Percentiles rank a stretch among this genome's conserved stretches.
Evolutionary conservation across 2,329 filamentous ascomycete genomes (phyloP).

Genomic region (Lecanicillium sp.): DNA sequence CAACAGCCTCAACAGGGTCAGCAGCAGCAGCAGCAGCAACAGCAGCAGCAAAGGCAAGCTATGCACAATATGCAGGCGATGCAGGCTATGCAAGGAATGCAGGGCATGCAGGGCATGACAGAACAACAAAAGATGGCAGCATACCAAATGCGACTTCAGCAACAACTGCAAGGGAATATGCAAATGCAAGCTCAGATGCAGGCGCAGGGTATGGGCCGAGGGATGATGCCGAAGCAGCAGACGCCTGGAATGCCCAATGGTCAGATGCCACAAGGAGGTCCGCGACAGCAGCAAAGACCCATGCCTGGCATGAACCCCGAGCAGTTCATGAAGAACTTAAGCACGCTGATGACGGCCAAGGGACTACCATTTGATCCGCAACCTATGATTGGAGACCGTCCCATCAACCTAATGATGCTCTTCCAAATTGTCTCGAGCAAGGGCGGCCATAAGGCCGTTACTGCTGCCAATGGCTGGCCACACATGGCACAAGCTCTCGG

Average conservation of each 20-base stretch:
- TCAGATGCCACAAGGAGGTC: slow-evolving; percentile 42
- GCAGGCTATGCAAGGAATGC: slow-evolving; percentile 36
- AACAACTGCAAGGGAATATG: slow-evolving; percentile 56
- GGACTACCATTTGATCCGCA: slow-evolving; percentile 67
- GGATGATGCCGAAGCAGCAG: slow-evolving; percentile 46
- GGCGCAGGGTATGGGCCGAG: slow-evolving; percentile 33
- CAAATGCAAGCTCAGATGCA: slow-evolving; percentile 47
- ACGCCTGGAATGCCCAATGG: slow-evolving; percentile 44
- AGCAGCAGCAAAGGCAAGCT: slow-evolving; percentile 17
- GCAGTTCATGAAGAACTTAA: slow-evolving; percentile 67
- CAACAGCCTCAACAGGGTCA: slow-evolving; percentile 32
- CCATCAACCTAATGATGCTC: slow-evolving; percentile 66
- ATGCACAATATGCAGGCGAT: slow-evolving; percentile 23
- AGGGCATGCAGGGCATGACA: slow-evolving; percentile 24
- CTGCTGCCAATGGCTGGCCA: slow-evolving; percentile 63
- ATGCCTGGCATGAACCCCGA: slow-evolving; percentile 48
- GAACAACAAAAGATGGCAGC: slow-evolving; percentile 68
- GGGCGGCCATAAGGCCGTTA: slow-evolving; percentile 70
- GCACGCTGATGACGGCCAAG: slow-evolving; percentile 68
- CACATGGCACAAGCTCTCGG: slow-evolving; percentile 59
- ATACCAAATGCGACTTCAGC: slow-evolving; percentile 79
- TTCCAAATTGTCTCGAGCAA: slow-evolving; percentile 69
- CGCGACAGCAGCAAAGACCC: slow-evolving; percentile 42
- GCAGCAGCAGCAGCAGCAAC: slow-evolving; percentile 19
- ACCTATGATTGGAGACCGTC: slow-evolving; percentile 65